Conservation (phyloP, 2,329 filamentous ascomycete species). For the Cladosporium oxysporum region DNA sequence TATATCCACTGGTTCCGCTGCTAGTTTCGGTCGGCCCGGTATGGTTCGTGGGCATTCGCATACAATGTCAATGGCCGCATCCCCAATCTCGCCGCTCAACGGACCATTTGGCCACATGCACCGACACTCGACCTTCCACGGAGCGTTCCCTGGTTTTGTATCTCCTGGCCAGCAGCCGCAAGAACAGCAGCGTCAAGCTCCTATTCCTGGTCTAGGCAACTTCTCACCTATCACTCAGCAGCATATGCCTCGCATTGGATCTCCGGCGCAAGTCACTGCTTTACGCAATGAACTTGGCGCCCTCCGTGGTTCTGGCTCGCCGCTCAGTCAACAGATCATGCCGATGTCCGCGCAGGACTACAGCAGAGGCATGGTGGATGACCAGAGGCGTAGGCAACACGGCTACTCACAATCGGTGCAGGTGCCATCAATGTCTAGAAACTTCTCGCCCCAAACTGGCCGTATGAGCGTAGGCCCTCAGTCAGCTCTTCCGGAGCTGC, state of each 20-base stretch:
- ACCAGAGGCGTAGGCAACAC: conserved; percentile 49
- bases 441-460: conserved; percentile 47
- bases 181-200: conserved; percentile 19
- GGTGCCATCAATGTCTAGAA: conserved; percentile 23
- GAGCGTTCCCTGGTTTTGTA: conserved; percentile 19
- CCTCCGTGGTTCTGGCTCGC: conserved; percentile 56
- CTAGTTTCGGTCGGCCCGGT: conserved; percentile 56
- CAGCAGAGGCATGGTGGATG: conserved; percentile 46
- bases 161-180: conserved; percentile 19
- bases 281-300: conserved; percentile 33
- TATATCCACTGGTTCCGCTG: conserved; percentile 74
- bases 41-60: conserved; percentile 45
- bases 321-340: conserved; percentile 50
- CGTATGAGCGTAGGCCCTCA: conserved; percentile 51
- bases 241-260: conserved; percentile 44
- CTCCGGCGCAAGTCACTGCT: conserved; percentile 45
- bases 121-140: conserved; percentile 66
- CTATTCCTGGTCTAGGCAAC: conserved; percentile 21
- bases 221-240: conserved; percentile 27
- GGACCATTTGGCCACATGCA: conserved; percentile 61
- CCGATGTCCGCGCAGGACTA: conserved; percentile 34
- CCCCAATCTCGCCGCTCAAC: conserved; percentile 69
- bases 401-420: conserved; percentile 41
- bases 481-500: conserved; percentile 65
- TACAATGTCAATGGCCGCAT: conserved; percentile 65